Conservation (phyloP, 2,329 filamentous ascomycete species). For the Pseudopithomyces chartarum region DNA sequence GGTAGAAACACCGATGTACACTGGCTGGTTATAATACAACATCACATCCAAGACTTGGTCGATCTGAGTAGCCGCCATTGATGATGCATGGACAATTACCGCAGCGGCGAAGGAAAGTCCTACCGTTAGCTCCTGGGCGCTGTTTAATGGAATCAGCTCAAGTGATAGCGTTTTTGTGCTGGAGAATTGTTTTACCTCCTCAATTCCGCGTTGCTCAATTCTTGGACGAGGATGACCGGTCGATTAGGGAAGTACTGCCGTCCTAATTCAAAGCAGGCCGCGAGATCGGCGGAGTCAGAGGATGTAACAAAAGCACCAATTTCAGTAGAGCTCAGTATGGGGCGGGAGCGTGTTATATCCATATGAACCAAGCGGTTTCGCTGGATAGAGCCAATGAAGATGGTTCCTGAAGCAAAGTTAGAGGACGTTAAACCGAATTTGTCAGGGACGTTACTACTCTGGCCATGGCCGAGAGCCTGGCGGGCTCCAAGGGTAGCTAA, state of each 20-base stretch:
- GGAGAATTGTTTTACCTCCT: constrained; percentile 4
- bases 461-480: constrained; percentile 3
- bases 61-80: constrained; percentile 14
- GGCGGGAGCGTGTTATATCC: background rate
- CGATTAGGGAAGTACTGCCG: background rate
- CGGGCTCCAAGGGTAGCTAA: constrained; percentile 11
- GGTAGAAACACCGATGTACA: constrained; percentile 16
- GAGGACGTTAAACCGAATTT: background rate
- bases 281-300: constrained; percentile 4
- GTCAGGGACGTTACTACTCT: constrained; percentile 2
- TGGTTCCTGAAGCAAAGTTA: constrained; percentile 4
- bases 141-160: background rate
- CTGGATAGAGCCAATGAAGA: constrained; percentile 18
- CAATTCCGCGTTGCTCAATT: constrained; percentile 12
- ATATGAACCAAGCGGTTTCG: constrained; percentile 11
- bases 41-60: constrained; percentile 11
- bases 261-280: constrained; percentile 7
- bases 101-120: constrained; percentile 10
- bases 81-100: constrained; percentile 9
- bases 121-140: background rate
- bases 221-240: constrained; percentile 11
- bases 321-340: constrained; percentile 3
- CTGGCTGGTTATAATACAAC: constrained; percentile 13
- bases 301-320: constrained; percentile 14
- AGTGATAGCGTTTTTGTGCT: background rate